phyloP scores from a whole-genome alignment of 179 eudicot species.

The Silene coronaria region DNA sequence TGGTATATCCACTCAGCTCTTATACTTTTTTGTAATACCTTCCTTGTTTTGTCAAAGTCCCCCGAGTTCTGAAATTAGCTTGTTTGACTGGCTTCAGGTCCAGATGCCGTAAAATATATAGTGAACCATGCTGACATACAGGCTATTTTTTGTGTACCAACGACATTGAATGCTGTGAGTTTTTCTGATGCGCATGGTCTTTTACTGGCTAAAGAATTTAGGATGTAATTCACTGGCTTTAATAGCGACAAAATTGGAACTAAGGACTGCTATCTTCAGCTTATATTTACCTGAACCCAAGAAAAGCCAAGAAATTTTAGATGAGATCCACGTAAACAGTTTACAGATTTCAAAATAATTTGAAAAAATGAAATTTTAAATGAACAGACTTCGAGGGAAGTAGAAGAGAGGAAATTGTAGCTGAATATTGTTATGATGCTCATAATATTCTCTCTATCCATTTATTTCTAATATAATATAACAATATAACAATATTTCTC shows the following conservation, averaged over 20 bases:
- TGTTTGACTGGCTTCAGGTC: constrained; percentile 46
- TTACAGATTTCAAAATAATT: neutral
- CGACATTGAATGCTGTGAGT: constrained; percentile 72
- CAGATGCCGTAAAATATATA: constrained; percentile 89
- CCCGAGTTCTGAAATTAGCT: constrained; percentile 15
- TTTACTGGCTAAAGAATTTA: neutral
- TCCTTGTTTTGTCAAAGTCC: constrained; percentile 11
- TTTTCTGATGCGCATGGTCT: constrained; percentile 11
- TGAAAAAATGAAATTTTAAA: neutral
- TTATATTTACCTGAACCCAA: too few relatives aligned
- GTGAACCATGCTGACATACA: constrained; percentile 81
- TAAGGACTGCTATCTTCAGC: neutral
- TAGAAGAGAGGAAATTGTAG: neutral
- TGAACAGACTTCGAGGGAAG: neutral
- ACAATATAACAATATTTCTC: too few relatives aligned
- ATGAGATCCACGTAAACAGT: neutral
- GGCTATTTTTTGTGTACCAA: constrained; percentile 87
- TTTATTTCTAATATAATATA: too few relatives aligned
- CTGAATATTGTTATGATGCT: too few relatives aligned
- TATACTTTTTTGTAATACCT: constrained; percentile 8
- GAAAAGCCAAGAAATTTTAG: neutral
- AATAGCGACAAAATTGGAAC: too few relatives aligned
- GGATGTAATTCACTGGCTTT: constrained; percentile 11
- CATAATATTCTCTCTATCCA: too few relatives aligned
- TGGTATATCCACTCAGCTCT: constrained; percentile 41